phyloP scores from a whole-genome alignment of 768 basidiomycete species.

The Tricholoma furcatifolium region DNA sequence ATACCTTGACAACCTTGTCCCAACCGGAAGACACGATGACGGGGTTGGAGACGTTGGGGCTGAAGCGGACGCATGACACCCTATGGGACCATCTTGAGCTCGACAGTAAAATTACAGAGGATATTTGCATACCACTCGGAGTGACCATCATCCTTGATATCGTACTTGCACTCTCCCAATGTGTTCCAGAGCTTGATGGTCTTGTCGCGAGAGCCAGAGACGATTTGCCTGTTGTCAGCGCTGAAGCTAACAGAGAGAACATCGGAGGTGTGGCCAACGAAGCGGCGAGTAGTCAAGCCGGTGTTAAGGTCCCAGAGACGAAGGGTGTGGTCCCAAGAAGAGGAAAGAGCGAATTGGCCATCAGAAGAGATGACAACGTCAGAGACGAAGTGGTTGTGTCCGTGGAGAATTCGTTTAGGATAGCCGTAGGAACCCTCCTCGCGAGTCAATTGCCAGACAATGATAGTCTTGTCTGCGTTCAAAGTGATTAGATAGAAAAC shows the following conservation, averaged over 20 bases:
- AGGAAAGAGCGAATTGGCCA: slow-evolving; percentile 98
- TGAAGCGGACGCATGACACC: slow-evolving; percentile 99
- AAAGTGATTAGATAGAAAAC: slow-evolving; percentile 18
- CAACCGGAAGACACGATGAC: slow-evolving; percentile 99
- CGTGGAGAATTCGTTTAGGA: slow-evolving; percentile 96
- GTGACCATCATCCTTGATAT: slow-evolving; percentile 99
- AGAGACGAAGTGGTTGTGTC: slow-evolving; percentile 99
- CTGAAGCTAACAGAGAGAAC: slow-evolving; percentile 99
- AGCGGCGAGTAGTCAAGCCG: slow-evolving; percentile 92
- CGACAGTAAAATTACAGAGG: slow-evolving; percentile 17
- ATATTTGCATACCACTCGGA: slow-evolving; percentile 71
- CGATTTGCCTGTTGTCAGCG: slow-evolving; percentile 99
- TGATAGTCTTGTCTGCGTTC: slow-evolving; percentile 94
- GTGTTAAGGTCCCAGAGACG: slow-evolving; percentile 99
- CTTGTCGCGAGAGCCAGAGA: slow-evolving; percentile 95
- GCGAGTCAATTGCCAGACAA: slow-evolving; percentile 98
- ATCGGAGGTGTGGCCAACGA: slow-evolving; percentile 97
- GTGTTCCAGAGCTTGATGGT: slow-evolving; percentile 99
- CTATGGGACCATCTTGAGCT: slow-evolving; percentile 37
- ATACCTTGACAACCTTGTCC: slow-evolving; percentile 99
- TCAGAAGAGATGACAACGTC: slow-evolving; percentile 99
- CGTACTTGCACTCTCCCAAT: slow-evolving; percentile 99
- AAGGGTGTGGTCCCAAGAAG: slow-evolving; percentile 99
- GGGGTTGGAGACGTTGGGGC: slow-evolving; percentile 95
- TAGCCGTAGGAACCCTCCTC: slow-evolving; percentile 89